phyloP scores from a whole-genome alignment of 768 basidiomycete species.

The Lentinula lateritia region DNA sequence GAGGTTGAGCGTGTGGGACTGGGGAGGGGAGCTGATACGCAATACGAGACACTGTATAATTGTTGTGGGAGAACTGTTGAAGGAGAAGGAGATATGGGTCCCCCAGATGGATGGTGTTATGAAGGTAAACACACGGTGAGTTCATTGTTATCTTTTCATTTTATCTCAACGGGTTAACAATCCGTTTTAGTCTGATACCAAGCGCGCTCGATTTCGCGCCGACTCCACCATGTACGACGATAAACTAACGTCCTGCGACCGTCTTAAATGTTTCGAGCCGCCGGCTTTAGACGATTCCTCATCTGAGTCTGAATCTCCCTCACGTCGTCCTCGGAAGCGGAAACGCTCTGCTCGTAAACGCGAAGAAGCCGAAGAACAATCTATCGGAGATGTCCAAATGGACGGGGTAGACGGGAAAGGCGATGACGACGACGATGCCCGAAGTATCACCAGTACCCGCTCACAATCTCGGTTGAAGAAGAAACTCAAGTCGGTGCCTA shows the following conservation, averaged over 20 bases:
- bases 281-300: conserved; percentile 16
- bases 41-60: conserved; percentile 57
- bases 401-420: conserved; percentile 2
- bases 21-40: conserved; percentile 19
- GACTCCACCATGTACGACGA: conserved; percentile 67
- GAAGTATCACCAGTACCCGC: conserved; percentile 15
- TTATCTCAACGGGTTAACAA: no score
- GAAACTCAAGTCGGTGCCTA: neutral
- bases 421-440: conserved; percentile 8
- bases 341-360: conserved; percentile 17
- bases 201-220: conserved; percentile 73
- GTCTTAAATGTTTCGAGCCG: conserved; percentile 48
- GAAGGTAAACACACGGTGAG: conserved; percentile 75
- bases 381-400: neutral
- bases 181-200: conserved; percentile 52
- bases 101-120: conserved; percentile 85
- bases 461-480: conserved; percentile 3
- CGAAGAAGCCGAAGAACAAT: conserved; percentile 5
- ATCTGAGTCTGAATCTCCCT: conserved; percentile 17
- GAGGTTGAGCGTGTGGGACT: conserved; percentile 56
- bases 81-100: conserved; percentile 76
- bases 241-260: conserved; percentile 58
- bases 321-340: conserved; percentile 10
- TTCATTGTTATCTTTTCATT: neutral
- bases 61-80: conserved; percentile 72